These are phyloP conservation scores for Chaetomiaceae sp. DNA, from an alignment of 2,329 filamentous ascomycete genomes.

Conservation along the genomic window DNA sequence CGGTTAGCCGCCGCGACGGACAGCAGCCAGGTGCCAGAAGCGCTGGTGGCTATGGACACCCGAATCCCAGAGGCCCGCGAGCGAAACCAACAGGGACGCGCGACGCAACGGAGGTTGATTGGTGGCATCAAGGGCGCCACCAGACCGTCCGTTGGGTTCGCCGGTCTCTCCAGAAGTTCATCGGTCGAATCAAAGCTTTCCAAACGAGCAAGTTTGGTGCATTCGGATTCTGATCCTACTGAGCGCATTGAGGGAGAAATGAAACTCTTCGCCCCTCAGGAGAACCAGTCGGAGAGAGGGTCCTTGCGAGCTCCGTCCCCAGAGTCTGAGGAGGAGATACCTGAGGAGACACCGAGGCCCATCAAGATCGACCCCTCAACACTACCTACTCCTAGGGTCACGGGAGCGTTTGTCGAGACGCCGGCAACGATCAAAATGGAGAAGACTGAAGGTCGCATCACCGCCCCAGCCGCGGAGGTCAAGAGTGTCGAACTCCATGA, in stretches of 20 bases:
- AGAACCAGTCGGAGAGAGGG: conserved; percentile 52
- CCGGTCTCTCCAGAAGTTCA: conserved; percentile 37
- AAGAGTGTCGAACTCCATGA: conserved; percentile 19
- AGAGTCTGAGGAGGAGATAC: conserved; percentile 32
- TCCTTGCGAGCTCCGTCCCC: conserved; percentile 49
- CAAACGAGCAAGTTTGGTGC: conserved; percentile 43
- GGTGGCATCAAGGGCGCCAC: conserved; percentile 22
- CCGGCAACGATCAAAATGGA: conserved; percentile 44
- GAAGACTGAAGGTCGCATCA: conserved; percentile 21
- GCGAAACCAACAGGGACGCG: conserved; percentile 8
- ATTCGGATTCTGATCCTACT: conserved; percentile 50
- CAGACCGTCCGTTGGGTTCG: conserved; percentile 44
- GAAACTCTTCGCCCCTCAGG: conserved; percentile 50
- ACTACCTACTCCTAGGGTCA: conserved; percentile 50
- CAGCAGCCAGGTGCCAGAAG: conserved; percentile 38
- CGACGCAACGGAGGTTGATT: conserved; percentile 12
- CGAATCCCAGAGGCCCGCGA: background rate
- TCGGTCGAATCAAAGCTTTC: conserved; percentile 45
- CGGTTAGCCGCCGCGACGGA: conserved; percentile 45
- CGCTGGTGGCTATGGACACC: conserved; percentile 18
- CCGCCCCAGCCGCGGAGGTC: background rate
- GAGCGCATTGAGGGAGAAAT: conserved; percentile 54
- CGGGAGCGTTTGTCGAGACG: conserved; percentile 54
- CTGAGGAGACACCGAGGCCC: conserved; percentile 45
- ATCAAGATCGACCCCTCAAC: conserved; percentile 41